phyloP scores from a whole-genome alignment of 1,139 yeast species.

The Taphrina deformans region DNA sequence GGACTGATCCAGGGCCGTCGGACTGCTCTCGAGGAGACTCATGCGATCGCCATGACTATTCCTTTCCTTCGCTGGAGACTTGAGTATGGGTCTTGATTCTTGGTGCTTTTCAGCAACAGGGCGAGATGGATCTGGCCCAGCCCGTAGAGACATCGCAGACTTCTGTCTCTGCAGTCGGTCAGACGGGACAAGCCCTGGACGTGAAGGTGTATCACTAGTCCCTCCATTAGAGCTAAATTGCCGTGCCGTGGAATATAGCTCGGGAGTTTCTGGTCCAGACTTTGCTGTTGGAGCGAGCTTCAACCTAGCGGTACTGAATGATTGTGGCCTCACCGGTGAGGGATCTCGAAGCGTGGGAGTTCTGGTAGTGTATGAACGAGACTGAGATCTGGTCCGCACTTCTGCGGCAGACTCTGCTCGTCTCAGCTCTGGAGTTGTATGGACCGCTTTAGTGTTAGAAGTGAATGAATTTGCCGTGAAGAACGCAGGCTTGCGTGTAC shows the following conservation, averaged over 20 bases:
- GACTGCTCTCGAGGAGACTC: background rate
- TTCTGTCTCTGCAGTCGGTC: background rate
- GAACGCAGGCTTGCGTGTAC: slow-evolving; percentile 10
- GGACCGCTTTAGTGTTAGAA: background rate
- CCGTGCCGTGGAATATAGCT: background rate
- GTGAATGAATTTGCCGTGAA: slow-evolving; percentile 26
- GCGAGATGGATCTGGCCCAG: background rate
- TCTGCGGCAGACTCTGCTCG: slow-evolving; percentile 18
- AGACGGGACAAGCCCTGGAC: background rate
- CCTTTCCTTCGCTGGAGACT: background rate
- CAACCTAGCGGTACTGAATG: background rate
- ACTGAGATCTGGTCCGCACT: background rate
- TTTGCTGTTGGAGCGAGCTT: background rate
- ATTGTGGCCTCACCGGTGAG: background rate
- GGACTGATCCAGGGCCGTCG: background rate
- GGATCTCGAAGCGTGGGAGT: background rate
- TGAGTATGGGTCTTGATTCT: background rate
- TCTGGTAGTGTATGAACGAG: background rate
- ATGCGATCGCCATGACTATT: background rate
- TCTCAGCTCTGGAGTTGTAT: background rate
- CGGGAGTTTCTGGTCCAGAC: background rate
- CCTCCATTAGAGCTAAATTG: background rate
- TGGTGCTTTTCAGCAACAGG: background rate
- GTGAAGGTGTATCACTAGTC: background rate
- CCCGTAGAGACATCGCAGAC: background rate